Base-by-base conservation (phyloP, 306 rosid genomes). In the Quercus engelmannii region DNA sequence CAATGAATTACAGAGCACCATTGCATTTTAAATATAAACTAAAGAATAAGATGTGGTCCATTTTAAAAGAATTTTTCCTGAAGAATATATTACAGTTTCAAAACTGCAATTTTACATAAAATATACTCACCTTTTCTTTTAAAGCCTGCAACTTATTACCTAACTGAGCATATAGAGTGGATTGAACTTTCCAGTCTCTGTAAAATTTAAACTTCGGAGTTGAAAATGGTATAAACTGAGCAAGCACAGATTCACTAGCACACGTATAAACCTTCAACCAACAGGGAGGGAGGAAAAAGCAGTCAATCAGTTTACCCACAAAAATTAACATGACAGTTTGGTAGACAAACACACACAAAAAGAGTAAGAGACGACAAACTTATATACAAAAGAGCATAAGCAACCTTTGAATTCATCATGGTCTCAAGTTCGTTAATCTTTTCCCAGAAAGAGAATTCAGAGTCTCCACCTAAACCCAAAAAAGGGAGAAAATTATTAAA, bases 321-420 rank as follows among this genome's bases (percentile, higher is more conserved):
- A 68, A 68, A 35, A 68, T 35, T 26, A 51, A 71, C 17, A 49
- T 71, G 20, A 71, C 51, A 13, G 8, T 26, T 14, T 14, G 14
- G 58, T 52, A 49, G 25, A 51, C 5, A 49, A 19, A 12, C 19
- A 5, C 30, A 63, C 43, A 58, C 38, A 71, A 30, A 25, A 56
- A 20, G 31, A 70, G 55, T 58, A 46, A 74, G 38, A 30, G 65
- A 59, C 6, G 56, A 28, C 54, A 74, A 56, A 65, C 5, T 41
- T 57, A 74, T 41, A 41, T 13, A 64, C 61, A 51, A 61, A 85
- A 75, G 59, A 63, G 43, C 70, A 88, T 25, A 69, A 71, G 11
- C 35, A 81, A 94, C 98, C 97, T 94, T 94, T 3, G 99, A 91
- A 62, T 92, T 77, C 97, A 94, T 79, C 23, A 91, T 76, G 74